Percentiles rank a stretch among this genome's conserved stretches.
Evolutionary conservation across 108 stramenopile genomes (phyloP).

Genomic region (Cyclotella sp.): DNA sequence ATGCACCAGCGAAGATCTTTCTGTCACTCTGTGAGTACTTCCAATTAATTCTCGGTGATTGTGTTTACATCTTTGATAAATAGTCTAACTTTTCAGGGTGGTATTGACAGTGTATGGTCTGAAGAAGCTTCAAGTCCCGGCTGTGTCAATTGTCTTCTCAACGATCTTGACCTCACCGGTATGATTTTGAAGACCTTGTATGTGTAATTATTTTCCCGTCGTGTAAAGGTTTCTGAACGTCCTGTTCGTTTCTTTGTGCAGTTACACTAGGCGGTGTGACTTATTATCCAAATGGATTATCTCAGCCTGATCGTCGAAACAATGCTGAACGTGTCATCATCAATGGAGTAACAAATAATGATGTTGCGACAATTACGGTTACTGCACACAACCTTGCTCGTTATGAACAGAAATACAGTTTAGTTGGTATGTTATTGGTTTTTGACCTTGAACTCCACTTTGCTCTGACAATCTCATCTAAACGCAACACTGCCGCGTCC

Average conservation of each 20-base stretch:
- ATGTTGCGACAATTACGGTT: conserved; percentile 38
- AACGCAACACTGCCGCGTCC: neutral
- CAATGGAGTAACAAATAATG: conserved; percentile 25
- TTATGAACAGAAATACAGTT: conserved; percentile 19
- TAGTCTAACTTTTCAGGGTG: neutral
- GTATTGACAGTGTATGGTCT: conserved; percentile 15
- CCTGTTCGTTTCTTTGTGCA: neutral
- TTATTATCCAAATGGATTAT: conserved; percentile 59
- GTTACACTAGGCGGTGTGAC: conserved; percentile 26
- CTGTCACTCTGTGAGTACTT: conserved; percentile 25
- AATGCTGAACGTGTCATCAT: conserved; percentile 57
- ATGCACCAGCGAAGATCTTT: conserved; percentile 20
- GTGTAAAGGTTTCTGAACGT: neutral
- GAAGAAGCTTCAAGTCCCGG: conserved; percentile 30
- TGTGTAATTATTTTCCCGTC: neutral
- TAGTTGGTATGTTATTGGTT: neutral
- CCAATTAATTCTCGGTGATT: neutral
- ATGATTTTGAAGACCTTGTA: neutral
- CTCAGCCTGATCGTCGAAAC: conserved; percentile 49
- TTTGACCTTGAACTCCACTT: neutral
- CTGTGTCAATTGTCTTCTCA: conserved; percentile 23
- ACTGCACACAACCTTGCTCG: conserved; percentile 34
- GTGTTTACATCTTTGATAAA: neutral
- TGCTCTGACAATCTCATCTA: neutral
- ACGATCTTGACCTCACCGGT: conserved; percentile 42